A percentile compares a stretch with the other conserved stretches of the same genome.
Evolutionary conservation across 352 stramenopile genomes (phyloP).

Genomic region (Phytophthora hibernalis): DNA sequence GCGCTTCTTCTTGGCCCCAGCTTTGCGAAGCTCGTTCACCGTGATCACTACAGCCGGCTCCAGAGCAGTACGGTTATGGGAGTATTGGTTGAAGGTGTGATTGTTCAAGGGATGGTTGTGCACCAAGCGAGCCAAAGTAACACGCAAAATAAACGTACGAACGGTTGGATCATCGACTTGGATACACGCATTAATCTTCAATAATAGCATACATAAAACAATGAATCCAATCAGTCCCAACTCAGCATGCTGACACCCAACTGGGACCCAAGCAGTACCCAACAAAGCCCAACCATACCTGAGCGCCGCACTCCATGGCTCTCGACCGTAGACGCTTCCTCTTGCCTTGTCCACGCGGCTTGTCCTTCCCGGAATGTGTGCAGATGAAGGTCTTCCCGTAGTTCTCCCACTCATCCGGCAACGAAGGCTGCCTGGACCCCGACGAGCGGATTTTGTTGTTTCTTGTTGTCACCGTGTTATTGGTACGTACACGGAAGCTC

Average conservation of each 20-base stretch:
- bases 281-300: conserved; percentile 11
- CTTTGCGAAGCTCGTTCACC: background rate
- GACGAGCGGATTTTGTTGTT: conserved; percentile 5
- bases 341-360: conserved; percentile 7
- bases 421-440: background rate
- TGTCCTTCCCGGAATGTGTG: conserved; percentile 19
- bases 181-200: conserved; percentile 9
- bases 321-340: conserved; percentile 14
- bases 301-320: background rate
- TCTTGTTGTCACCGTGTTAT: conserved; percentile 6
- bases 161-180: background rate
- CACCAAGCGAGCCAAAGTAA: conserved; percentile 1
- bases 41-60: background rate
- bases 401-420: conserved; percentile 9
- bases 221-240: background rate
- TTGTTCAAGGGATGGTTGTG: conserved; percentile 3
- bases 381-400: conserved; percentile 24
- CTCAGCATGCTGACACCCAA: conserved; percentile 4
- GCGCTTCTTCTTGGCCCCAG: conserved; percentile 13
- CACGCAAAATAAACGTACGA: background rate
- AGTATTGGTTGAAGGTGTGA: conserved; percentile 10
- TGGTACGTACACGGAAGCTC: conserved; percentile 14
- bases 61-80: background rate
- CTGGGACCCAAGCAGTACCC: background rate
- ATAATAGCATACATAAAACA: background rate